phyloP scores from a whole-genome alignment of 805 yeast species.

The Yarrowia sp. region DNA sequence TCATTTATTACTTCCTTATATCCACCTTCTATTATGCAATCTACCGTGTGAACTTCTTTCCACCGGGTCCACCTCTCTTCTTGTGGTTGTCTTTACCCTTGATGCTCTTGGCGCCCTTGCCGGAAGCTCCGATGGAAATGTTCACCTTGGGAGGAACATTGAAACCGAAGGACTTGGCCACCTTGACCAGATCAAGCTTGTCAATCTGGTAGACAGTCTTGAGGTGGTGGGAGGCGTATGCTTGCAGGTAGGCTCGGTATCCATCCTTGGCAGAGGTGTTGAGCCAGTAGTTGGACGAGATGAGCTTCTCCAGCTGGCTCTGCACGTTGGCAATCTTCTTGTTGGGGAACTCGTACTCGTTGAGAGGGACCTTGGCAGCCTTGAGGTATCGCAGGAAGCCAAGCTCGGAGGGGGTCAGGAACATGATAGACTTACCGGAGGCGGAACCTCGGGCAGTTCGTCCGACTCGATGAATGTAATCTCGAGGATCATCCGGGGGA shows the following conservation, averaged over 20 bases:
- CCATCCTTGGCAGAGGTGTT: slow-evolving; percentile 97
- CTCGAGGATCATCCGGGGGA: slow-evolving; percentile 99
- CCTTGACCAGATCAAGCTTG: slow-evolving; percentile 88
- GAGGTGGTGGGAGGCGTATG: slow-evolving; percentile 93
- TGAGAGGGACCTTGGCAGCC: slow-evolving; percentile 94
- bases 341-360: slow-evolving; percentile 94
- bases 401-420: slow-evolving; percentile 86
- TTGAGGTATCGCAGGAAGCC: slow-evolving; percentile 93
- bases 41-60: slow-evolving; percentile 23
- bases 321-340: slow-evolving; percentile 96
- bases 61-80: slow-evolving; percentile 6
- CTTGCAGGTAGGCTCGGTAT: slow-evolving; percentile 92
- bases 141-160: slow-evolving; percentile 92
- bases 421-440: slow-evolving; percentile 92
- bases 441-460: slow-evolving; percentile 88
- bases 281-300: slow-evolving; percentile 87
- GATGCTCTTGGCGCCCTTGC: slow-evolving; percentile 54
- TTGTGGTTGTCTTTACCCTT: slow-evolving; percentile 29
- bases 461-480: slow-evolving; percentile 97
- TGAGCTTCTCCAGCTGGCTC: slow-evolving; percentile 84
- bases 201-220: slow-evolving; percentile 96
- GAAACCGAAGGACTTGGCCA: slow-evolving; percentile 94
- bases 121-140: slow-evolving; percentile 91
- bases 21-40: slow-evolving; percentile 18
- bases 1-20: not conserved